phyloP scores from a whole-genome alignment of 2,329 filamentous ascomycete species.

The Lecanicillium sp. region DNA sequence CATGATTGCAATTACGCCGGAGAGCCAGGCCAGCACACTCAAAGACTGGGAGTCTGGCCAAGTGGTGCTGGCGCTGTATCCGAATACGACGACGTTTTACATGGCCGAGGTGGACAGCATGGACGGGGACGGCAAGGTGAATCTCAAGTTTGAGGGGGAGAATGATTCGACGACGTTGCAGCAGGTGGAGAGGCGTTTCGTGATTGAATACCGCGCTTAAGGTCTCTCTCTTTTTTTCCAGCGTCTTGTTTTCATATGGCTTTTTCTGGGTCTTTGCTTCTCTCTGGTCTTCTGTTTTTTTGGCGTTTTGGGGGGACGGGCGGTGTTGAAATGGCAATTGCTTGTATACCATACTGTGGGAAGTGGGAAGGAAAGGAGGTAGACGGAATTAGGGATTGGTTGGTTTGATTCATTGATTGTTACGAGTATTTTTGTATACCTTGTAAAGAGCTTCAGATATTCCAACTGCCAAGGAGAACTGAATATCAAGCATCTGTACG shows the following conservation, averaged over 20 bases:
- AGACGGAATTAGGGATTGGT: neutral
- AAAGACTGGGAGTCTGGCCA: conserved; percentile 59
- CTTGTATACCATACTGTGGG: neutral
- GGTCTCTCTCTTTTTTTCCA: neutral
- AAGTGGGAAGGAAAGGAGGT: too few relatives aligned
- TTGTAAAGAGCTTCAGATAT: too few relatives aligned
- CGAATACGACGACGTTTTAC: conserved; percentile 80
- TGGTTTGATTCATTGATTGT: neutral
- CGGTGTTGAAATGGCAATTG: conserved; percentile 1
- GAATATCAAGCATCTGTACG: too few relatives aligned
- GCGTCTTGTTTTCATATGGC: too few relatives aligned
- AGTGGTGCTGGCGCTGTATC: conserved; percentile 70
- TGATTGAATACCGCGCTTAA: conserved; percentile 59
- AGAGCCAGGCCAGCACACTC: conserved; percentile 38
- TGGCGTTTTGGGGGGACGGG: neutral
- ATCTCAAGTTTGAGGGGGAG: conserved; percentile 72
- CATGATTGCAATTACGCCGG: conserved; percentile 68
- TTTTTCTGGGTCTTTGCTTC: neutral
- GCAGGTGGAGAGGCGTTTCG: conserved; percentile 67
- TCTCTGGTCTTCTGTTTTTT: too few relatives aligned
- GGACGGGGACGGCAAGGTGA: conserved; percentile 47
- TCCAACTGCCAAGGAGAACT: too few relatives aligned
- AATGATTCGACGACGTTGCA: conserved; percentile 67
- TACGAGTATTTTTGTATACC: too few relatives aligned
- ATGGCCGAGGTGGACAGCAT: conserved; percentile 73